Evolutionary conservation across 495 filamentous ascomycete genomes (phyloP).

Genomic region (Letharia lupina): DNA sequence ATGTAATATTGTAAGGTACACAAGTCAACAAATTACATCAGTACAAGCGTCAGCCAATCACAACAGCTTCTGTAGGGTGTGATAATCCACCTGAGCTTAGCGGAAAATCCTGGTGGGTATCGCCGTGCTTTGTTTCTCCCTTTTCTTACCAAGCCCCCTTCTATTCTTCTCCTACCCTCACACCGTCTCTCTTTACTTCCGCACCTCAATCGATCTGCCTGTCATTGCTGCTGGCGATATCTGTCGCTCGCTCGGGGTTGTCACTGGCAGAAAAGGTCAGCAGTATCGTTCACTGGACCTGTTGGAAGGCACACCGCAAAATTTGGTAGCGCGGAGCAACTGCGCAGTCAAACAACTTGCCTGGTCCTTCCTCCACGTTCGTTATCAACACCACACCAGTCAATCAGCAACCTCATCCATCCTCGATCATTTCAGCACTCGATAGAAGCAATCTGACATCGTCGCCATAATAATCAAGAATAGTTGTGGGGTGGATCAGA

Average conservation of each 20-base stretch:
- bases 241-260: constrained; percentile 24
- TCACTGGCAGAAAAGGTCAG: constrained; percentile 4
- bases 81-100: constrained; percentile 9
- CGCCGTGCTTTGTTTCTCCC: constrained; percentile 20
- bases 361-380: constrained; percentile 19
- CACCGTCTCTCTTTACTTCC: constrained; percentile 27
- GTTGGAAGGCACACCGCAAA: constrained; percentile 19
- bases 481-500: constrained; percentile 8
- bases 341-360: constrained; percentile 23
- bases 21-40: neutral
- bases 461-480: constrained; percentile 11
- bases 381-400: constrained; percentile 15
- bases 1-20: neutral
- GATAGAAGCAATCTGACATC: neutral
- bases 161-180: constrained; percentile 10
- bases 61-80: neutral
- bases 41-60: constrained; percentile 13
- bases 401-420: constrained; percentile 8
- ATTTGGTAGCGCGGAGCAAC: constrained; percentile 28
- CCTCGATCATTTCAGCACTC: constrained; percentile 9
- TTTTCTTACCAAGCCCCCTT: constrained; percentile 26
- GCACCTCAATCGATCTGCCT: constrained; percentile 17
- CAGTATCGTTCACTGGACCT: constrained; percentile 11
- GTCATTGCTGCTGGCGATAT: constrained; percentile 21
- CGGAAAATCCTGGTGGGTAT: constrained; percentile 3